phyloP scores from a whole-genome alignment of 805 yeast genomes.

The Saccharomycopsis sp. region DNA sequence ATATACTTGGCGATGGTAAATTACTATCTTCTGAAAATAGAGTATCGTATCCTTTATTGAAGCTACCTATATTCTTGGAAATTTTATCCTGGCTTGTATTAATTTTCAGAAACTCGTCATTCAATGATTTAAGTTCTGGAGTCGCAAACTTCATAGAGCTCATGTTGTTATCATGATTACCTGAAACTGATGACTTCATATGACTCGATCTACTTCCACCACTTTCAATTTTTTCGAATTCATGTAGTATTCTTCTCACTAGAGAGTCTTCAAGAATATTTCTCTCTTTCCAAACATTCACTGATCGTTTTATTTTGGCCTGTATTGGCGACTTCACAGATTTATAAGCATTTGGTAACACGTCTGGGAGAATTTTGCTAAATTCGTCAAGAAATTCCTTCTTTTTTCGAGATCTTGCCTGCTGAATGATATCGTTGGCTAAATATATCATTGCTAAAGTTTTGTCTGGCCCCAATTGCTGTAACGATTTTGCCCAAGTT shows the following conservation, averaged over 20 bases:
- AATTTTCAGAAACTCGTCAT: neutral
- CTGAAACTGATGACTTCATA: neutral
- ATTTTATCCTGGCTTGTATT: neutral
- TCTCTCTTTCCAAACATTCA: slow-evolving; percentile 54
- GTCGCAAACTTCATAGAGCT: neutral
- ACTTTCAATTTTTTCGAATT: slow-evolving; percentile 9
- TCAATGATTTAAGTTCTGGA: slow-evolving; percentile 8
- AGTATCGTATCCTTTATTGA: slow-evolving; percentile 24
- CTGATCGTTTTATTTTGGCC: slow-evolving; percentile 39
- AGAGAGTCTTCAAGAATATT: slow-evolving; percentile 33
- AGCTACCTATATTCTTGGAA: slow-evolving; percentile 17
- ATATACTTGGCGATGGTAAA: slow-evolving; percentile 29
- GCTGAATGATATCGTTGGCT: slow-evolving; percentile 78
- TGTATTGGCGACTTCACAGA: slow-evolving; percentile 21
- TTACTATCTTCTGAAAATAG: slow-evolving; percentile 27
- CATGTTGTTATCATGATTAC: neutral
- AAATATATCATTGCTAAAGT: slow-evolving; percentile 58
- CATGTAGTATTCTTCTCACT: slow-evolving; percentile 21
- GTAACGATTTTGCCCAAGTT: slow-evolving; percentile 42
- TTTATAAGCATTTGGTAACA: slow-evolving; percentile 29
- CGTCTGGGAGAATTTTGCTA: slow-evolving; percentile 39
- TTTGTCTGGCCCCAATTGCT: slow-evolving; percentile 31
- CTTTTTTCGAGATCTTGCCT: slow-evolving; percentile 56
- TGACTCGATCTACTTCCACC: neutral
- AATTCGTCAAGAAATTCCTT: slow-evolving; percentile 54